Percentiles rank a stretch among this genome's conserved stretches.
Conservation (phyloP, 257 asterid species). For the Linaria vulgaris region DNA sequence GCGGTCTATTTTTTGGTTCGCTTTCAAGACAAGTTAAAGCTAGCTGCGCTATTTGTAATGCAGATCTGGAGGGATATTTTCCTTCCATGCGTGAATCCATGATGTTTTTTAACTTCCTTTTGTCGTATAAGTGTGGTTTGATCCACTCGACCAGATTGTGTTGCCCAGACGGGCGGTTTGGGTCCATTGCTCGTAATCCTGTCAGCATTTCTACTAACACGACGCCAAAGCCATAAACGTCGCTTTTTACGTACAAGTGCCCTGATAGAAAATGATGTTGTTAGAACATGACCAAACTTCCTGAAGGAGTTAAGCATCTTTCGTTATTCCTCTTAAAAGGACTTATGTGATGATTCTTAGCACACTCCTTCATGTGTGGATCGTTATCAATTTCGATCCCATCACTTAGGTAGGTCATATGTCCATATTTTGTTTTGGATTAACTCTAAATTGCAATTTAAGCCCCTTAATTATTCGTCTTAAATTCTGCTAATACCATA, state of each 20-base stretch:
- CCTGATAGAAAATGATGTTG: constrained; percentile 30
- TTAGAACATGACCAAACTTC: background rate
- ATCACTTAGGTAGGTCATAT: no score
- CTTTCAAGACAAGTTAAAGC: constrained; percentile 46
- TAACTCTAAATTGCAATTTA: no score
- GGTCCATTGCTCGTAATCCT: constrained; percentile 46
- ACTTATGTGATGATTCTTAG: no score
- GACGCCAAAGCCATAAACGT: constrained; percentile 57
- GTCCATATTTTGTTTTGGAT: no score
- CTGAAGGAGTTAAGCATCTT: no score
- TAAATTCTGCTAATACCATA: no score
- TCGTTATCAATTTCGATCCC: no score
- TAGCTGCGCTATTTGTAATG: constrained; percentile 43
- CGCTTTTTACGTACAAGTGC: constrained; percentile 60
- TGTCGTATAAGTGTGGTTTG: constrained; percentile 46
- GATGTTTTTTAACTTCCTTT: constrained; percentile 50
- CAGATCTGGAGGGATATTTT: constrained; percentile 40
- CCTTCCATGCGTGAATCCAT: constrained; percentile 49
- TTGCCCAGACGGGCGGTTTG: constrained; percentile 42
- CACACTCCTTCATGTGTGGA: no score
- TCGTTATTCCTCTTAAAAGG: no score
- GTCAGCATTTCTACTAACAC: constrained; percentile 57
- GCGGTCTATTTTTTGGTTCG: constrained; percentile 51
- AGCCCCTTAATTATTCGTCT: no score
- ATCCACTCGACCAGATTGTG: constrained; percentile 47